Evolutionary conservation across 1,284 basidiomycete species (phyloP).

Genomic region (Cutaneotrichosporon spelunceum): DNA sequence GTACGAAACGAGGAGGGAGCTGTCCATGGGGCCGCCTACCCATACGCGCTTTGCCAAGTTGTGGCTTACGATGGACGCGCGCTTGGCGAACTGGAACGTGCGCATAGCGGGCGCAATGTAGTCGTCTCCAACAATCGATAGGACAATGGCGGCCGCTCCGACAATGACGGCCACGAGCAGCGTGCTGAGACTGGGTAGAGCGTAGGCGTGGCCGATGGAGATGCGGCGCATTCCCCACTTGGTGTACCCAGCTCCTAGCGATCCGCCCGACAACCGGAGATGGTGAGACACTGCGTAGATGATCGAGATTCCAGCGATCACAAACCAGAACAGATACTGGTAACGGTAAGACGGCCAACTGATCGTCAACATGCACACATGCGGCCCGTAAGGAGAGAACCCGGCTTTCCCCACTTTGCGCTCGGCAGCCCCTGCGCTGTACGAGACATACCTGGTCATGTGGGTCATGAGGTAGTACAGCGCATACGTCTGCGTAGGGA

Average conservation of each 20-base stretch:
- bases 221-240: constrained; percentile 42
- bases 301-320: constrained; percentile 35
- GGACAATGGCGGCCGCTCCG: constrained; percentile 53
- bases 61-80: constrained; percentile 13
- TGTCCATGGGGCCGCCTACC: constrained; percentile 10
- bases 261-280: constrained; percentile 38
- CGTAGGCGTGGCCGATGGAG: constrained; percentile 52
- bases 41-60: constrained; percentile 32
- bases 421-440: too few relatives aligned
- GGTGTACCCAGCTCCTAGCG: constrained; percentile 37
- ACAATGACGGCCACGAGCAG: constrained; percentile 57
- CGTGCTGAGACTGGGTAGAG: constrained; percentile 64
- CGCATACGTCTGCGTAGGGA: constrained; percentile 27
- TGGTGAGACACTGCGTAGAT: constrained; percentile 45
- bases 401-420: too few relatives aligned
- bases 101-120: constrained; percentile 63
- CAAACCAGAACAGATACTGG: constrained; percentile 46
- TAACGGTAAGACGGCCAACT: constrained; percentile 48
- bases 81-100: constrained; percentile 53
- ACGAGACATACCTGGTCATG: constrained; percentile 43
- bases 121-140: constrained; percentile 67
- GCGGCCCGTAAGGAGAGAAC: too few relatives aligned
- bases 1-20: constrained; percentile 49
- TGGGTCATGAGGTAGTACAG: constrained; percentile 44
- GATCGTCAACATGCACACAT: constrained; percentile 3